Evolutionary conservation across 305 asterid genomes (phyloP), one percentile per base, ranked within the genome.

Genomic region (Fraxinus xanthoxyloides): DNA sequence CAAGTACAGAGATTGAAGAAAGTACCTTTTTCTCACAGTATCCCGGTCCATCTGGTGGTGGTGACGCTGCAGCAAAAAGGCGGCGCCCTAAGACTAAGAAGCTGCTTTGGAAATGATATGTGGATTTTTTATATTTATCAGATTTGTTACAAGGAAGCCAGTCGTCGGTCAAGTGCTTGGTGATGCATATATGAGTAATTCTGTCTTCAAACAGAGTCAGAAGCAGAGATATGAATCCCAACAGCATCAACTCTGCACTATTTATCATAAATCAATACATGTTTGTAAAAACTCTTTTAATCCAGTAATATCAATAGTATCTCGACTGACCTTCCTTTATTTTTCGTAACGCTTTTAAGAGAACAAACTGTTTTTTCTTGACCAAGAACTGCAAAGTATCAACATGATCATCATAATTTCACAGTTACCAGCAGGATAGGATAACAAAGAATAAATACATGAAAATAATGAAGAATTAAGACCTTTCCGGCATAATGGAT

Each of bases 171-270:
- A 85, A 81, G 85, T 85, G 82, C 56, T 87, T 83, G 4, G 90
- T 89, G 28, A 93, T 89, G 82, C 96, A 93, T 70, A 92, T 83
- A 51, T 85, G 79, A 15, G 59, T 77, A 32, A 93, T 85, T 28
- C 83, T 81, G 13, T 17, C 35, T 86, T 90, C 92, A 7, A 79
- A 85, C 23, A 88, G 92, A 5, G 90, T 85, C 79, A 93, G 85
- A 82, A 93, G 83, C 74, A 93, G 85, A 51, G 97, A 93, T 84
- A 93, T 91, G 81, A 93, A 92, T 28, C 97, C 97, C 88, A 93
- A 76, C 81, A 93, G 79, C 96, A 93, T 92, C 88, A 93, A 82
- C 86, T 90, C 96, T 93, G 90, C 85, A 84, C 65, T n/a, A 81
- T 21, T 10, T 69, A 77, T 36, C 69, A 61, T 24, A 21, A 17